Percentiles rank a stretch among this genome's conserved stretches.
Conservation (phyloP, 2,329 filamentous ascomycete genomes). For the Alternaria sp. region DNA sequence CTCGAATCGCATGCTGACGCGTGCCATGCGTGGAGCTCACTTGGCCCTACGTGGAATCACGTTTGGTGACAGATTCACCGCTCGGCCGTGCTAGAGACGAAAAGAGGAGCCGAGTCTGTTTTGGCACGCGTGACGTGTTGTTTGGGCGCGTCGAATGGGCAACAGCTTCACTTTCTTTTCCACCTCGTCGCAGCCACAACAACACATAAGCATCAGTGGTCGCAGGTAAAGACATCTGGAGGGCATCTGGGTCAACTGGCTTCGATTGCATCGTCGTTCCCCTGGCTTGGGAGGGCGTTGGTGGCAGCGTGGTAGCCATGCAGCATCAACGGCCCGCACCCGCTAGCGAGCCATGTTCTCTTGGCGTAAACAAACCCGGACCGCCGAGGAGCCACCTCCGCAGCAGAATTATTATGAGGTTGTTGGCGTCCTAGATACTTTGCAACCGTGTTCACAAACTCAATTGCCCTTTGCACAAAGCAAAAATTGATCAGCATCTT, state of each 20-base stretch:
- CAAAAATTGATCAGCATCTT: constrained; percentile 7
- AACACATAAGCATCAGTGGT: constrained; percentile 7
- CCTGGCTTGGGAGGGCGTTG: constrained; percentile 18
- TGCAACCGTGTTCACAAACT: constrained; percentile 14
- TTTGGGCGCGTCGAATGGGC: constrained; percentile 29
- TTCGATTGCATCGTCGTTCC: constrained; percentile 6
- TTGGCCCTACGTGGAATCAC: constrained; percentile 32
- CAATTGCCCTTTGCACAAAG: constrained; percentile 14
- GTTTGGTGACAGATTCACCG: constrained; percentile 18
- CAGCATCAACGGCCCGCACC: constrained; percentile 23
- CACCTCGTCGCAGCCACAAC: constrained; percentile 9
- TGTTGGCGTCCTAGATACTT: constrained; percentile 8
- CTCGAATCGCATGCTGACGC: constrained; percentile 45
- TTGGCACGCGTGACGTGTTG: constrained; percentile 34
- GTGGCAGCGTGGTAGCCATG: constrained; percentile 26
- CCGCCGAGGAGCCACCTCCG: constrained; percentile 15
- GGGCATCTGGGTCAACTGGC: background rate
- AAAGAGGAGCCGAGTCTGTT: constrained; percentile 13
- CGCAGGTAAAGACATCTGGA: constrained; percentile 18
- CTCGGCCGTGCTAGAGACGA: constrained; percentile 18
- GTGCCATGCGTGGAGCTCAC: constrained; percentile 44
- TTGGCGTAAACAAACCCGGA: constrained; percentile 30
- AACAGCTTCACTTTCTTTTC: constrained; percentile 11
- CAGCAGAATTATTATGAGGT: constrained; percentile 2
- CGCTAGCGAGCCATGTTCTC: constrained; percentile 21